phyloP scores from a whole-genome alignment of 805 yeast species.

The Cephaloascus albidus region DNA sequence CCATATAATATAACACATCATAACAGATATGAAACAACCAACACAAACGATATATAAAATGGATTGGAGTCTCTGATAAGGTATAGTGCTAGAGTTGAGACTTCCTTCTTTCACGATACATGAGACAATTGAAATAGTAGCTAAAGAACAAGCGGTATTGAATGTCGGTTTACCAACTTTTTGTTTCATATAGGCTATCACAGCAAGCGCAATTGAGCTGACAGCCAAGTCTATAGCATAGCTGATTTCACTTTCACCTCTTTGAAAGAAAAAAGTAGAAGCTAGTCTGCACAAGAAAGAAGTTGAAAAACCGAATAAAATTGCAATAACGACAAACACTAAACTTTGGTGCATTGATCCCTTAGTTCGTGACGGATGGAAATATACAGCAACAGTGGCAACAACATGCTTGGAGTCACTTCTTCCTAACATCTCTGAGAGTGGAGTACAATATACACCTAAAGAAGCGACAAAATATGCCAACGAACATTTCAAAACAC shows the following conservation, averaged over 20 bases:
- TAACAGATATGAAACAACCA: slow-evolving; percentile 54
- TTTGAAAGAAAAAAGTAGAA: slow-evolving; percentile 34
- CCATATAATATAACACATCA: slow-evolving; percentile 54
- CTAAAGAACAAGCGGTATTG: slow-evolving; percentile 74
- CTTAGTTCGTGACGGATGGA: slow-evolving; percentile 71
- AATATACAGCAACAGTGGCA: slow-evolving; percentile 77
- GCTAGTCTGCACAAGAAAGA: slow-evolving; percentile 43
- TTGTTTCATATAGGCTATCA: slow-evolving; percentile 63
- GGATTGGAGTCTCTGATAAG: slow-evolving; percentile 42
- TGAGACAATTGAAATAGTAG: slow-evolving; percentile 61
- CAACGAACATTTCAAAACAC: slow-evolving; percentile 56
- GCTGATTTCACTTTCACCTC: slow-evolving; percentile 38
- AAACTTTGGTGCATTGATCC: slow-evolving; percentile 78
- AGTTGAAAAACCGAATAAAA: slow-evolving; percentile 43
- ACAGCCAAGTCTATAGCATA: slow-evolving; percentile 44
- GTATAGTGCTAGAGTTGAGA: slow-evolving; percentile 46
- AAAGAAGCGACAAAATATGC: slow-evolving; percentile 68
- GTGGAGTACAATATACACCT: slow-evolving; percentile 51
- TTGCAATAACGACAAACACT: slow-evolving; percentile 45
- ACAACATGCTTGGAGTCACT: slow-evolving; percentile 74
- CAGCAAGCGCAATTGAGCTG: slow-evolving; percentile 49
- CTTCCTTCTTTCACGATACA: slow-evolving; percentile 71
- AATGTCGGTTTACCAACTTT: slow-evolving; percentile 58
- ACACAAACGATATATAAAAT: slow-evolving; percentile 46
- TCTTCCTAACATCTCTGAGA: slow-evolving; percentile 45